These are phyloP conservation scores for Blepharisma undulans DNA, from an alignment of 169 alveolate species.

Conservation along the genomic window DNA sequence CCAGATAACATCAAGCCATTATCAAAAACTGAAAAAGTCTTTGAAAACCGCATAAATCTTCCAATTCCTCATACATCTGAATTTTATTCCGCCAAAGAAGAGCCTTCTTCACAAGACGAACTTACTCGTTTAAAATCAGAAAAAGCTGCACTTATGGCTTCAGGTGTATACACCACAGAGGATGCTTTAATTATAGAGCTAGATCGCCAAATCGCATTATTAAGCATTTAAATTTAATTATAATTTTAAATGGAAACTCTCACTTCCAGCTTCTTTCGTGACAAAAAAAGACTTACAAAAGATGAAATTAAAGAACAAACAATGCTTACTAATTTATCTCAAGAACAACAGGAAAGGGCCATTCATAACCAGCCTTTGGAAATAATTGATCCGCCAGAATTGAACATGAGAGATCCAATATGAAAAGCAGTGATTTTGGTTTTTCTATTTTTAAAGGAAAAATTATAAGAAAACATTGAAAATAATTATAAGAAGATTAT, in stretches of 20 bases:
- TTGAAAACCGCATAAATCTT: background rate
- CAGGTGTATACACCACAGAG: conserved; percentile 61
- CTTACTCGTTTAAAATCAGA: conserved; percentile 53
- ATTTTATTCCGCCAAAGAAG: conserved; percentile 6
- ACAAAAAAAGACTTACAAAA: background rate
- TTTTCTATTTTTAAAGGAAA: too few species aligned
- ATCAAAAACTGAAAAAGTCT: background rate
- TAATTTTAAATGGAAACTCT: background rate
- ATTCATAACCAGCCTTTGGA: background rate
- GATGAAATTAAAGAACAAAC: background rate
- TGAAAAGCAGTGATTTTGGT: too few species aligned
- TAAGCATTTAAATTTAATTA: background rate
- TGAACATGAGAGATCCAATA: conserved; percentile 15
- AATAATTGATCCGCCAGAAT: background rate
- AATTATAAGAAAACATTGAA: too few species aligned
- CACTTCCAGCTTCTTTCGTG: background rate
- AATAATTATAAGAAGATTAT: too few species aligned
- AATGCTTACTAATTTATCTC: background rate
- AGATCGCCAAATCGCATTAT: conserved; percentile 48
- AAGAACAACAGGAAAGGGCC: background rate
- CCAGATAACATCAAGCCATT: background rate
- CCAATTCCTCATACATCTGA: background rate
- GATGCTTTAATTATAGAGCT: conserved; percentile 62
- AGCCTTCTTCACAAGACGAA: conserved; percentile 44
- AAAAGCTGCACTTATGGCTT: conserved; percentile 52